Conservation (phyloP, 1,284 basidiomycete genomes). For the Cutaneotrichosporon sp. region DNA sequence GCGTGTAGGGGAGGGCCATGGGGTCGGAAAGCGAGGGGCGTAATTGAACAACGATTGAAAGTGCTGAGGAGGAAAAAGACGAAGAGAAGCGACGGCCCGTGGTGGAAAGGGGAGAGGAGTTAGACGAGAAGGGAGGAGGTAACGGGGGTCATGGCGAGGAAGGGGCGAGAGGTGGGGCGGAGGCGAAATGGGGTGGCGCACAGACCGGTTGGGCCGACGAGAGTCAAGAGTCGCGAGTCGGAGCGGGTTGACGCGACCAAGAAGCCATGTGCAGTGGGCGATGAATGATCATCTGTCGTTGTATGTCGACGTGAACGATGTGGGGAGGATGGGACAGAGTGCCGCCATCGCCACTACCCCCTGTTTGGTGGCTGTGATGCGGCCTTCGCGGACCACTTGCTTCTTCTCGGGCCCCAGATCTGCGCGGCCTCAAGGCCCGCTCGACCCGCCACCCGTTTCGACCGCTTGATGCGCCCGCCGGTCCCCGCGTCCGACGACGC, state of each 20-base stretch:
- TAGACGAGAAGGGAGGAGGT: not conserved
- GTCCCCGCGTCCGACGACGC: not conserved
- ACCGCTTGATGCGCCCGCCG: not conserved
- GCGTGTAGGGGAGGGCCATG: slow-evolving; percentile 5
- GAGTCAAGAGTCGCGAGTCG: not conserved
- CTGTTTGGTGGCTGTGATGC: not conserved
- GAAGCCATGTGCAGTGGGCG: not conserved
- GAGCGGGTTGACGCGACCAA: not conserved
- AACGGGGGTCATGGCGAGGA: not conserved
- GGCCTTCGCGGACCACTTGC: not conserved
- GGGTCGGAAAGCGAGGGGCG: slow-evolving; percentile 1
- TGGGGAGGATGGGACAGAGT: not conserved
- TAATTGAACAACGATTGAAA: not conserved
- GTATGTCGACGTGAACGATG: not conserved
- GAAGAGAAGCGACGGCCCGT: not conserved
- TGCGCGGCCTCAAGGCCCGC: not conserved
- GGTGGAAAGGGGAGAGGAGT: not conserved
- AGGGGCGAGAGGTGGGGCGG: not conserved
- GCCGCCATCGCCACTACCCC: not conserved
- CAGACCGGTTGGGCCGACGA: not conserved
- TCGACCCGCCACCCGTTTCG: not conserved
- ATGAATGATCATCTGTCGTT: not conserved
- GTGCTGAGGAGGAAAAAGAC: not conserved
- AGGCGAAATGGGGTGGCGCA: not conserved
- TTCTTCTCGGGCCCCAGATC: not conserved